Evolutionary conservation across 257 asterid genomes (phyloP).

Genomic region (Solanum sitiens): DNA sequence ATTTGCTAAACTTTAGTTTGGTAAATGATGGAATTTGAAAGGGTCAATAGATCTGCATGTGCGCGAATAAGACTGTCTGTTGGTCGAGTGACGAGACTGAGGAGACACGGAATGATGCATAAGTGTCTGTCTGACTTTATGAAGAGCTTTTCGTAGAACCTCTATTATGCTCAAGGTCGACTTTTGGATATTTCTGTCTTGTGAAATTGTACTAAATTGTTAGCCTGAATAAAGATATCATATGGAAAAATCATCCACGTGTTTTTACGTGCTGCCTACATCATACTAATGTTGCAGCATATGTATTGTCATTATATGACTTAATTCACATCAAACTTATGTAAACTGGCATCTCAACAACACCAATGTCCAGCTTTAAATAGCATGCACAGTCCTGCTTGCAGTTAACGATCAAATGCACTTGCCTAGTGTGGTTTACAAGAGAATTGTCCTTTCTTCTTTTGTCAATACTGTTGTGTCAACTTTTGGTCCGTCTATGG

Average conservation of each 20-base stretch:
- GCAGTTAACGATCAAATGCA: not conserved
- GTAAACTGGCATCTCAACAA: not conserved
- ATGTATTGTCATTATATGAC: not conserved
- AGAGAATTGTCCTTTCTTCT: not conserved
- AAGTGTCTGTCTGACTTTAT: not conserved
- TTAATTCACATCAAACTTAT: not conserved
- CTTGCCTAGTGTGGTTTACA: not conserved
- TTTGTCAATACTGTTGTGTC: not conserved
- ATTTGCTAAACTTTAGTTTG: slow-evolving; percentile 46
- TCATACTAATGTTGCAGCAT: not conserved
- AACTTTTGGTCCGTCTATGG: not conserved
- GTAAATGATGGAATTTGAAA: not conserved
- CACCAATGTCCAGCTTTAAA: not conserved
- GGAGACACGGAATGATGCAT: not conserved
- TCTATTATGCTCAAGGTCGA: not conserved
- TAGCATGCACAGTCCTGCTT: not conserved
- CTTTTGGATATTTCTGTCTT: not conserved
- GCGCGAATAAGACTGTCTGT: not conserved
- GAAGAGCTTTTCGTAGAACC: not conserved
- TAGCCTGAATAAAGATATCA: not conserved
- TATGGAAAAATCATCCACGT: not conserved
- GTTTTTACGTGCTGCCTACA: not conserved
- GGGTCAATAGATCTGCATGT: not conserved
- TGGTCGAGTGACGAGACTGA: not conserved
- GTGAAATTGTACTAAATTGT: not conserved